Evolutionary conservation across 2,329 filamentous ascomycete species (phyloP), one percentile per base, ranked within the genome.

Genomic region (Calonectria fujianensis): DNA sequence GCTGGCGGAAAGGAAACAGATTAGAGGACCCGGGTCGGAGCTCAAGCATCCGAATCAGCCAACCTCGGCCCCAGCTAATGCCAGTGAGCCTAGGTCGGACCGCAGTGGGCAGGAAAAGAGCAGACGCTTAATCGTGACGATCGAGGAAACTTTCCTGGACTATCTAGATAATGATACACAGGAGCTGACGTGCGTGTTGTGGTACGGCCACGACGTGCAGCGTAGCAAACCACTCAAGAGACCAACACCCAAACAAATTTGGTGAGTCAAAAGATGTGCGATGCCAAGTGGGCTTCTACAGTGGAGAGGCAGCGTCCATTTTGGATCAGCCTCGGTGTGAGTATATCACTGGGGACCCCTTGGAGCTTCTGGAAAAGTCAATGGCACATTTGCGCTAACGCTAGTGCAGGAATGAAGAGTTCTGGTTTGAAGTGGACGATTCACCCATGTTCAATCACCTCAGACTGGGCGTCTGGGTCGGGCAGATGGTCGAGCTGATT

Each of bases 361-460:
- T 61, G 67, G 69, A 54, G 45, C 63, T 74, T 69, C 68, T 69
- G 50, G 54, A 73, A 69, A 32, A 74, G 18, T 27, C 32, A 74
- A 72, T 73, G 48, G 2, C 70, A 72, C 48, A 59, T 61, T 65
- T 45, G 73, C 66, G 39, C 80, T 81, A 59, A 80, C 54, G 64
- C 61, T 74, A 52, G 59, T 71, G 52, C 59, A 81, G 80, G 80
- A 79, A 81, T 48, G 76, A 81, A 41, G 77, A 80, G 37, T 81
- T 81, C 57, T 73, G 76, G 48, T 80, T 81, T 41, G 68, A 79
- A 35, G 75, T 81, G 24, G 75, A 79, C 50, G 73, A 80, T 70
- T 81, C 77, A 57, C 80, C 80, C 50, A 81, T 81, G 78, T 81
- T 71, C 71, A 76, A 80, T 32, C 77, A 81, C 59, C 70, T 81